Percentiles rank a stretch among this genome's conserved stretches.
Conservation (phyloP, 2,329 filamentous ascomycete species). For the Penicillium sp. region DNA sequence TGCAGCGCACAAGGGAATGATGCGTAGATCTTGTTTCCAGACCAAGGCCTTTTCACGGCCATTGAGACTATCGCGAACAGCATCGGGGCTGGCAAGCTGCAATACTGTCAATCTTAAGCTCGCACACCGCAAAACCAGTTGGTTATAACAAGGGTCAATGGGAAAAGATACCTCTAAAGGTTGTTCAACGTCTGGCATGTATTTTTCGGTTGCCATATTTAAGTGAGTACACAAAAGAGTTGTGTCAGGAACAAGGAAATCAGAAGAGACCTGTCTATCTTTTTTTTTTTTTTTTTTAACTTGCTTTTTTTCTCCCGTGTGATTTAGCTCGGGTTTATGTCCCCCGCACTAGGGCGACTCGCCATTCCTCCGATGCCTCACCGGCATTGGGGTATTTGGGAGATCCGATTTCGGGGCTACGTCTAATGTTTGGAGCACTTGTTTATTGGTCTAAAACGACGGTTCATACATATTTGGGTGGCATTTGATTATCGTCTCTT, state of each 20-base stretch:
- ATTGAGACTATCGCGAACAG: constrained; percentile 8
- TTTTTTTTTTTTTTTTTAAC: neutral
- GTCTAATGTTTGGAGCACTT: neutral
- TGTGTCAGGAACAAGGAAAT: neutral
- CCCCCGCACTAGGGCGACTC: constrained; percentile 19
- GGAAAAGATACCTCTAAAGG: constrained; percentile 13
- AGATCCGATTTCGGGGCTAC: neutral
- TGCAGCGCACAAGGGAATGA: constrained; percentile 60
- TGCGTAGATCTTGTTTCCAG: constrained; percentile 60
- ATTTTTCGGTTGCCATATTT: constrained; percentile 23
- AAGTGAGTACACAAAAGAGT: neutral
- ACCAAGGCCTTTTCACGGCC: constrained; percentile 40
- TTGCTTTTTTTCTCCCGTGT: constrained; percentile 5
- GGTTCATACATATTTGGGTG: neutral
- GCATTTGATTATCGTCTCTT: neutral
- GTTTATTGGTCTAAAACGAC: too few relatives aligned
- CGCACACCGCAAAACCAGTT: neutral
- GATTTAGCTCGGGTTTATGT: constrained; percentile 9
- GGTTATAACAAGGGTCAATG: neutral
- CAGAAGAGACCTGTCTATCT: neutral
- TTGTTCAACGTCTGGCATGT: constrained; percentile 13
- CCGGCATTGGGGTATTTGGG: neutral
- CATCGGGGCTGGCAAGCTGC: constrained; percentile 10
- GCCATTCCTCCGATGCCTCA: constrained; percentile 14
- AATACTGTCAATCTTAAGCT: neutral